phyloP scores from a whole-genome alignment of 2,329 filamentous ascomycete species.

The Talaromyces amestolkiae region DNA sequence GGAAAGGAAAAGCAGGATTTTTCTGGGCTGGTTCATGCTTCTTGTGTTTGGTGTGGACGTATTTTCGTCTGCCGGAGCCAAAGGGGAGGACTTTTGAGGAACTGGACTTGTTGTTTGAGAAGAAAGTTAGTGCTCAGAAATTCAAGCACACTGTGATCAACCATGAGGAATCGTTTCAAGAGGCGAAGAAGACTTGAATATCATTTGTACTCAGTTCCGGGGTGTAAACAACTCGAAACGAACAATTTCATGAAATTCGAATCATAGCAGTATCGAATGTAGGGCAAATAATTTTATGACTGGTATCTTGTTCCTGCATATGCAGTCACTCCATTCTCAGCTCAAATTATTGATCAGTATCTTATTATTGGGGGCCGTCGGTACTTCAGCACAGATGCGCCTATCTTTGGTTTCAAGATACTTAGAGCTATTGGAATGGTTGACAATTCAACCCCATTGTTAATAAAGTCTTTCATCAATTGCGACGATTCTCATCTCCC shows the following conservation, averaged over 20 bases:
- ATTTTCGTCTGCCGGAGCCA: slow-evolving; percentile 77
- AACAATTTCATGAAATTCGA: no score
- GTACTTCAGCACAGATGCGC: background rate
- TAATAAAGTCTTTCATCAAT: no score
- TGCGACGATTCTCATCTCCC: background rate
- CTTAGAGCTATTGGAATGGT: background rate
- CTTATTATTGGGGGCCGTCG: background rate
- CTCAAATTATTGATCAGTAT: background rate
- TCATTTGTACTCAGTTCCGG: background rate
- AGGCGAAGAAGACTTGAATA: background rate
- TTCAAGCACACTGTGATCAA: slow-evolving; percentile 61
- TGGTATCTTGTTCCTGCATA: background rate
- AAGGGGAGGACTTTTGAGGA: slow-evolving; percentile 78
- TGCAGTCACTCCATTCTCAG: background rate
- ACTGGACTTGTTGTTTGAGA: slow-evolving; percentile 79
- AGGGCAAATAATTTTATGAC: background rate
- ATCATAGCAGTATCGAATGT: background rate
- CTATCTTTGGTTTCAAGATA: background rate
- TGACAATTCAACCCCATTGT: background rate
- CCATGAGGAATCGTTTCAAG: slow-evolving; percentile 48
- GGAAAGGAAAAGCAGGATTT: slow-evolving; percentile 82
- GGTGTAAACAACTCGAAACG: background rate
- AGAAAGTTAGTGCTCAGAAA: slow-evolving; percentile 66
- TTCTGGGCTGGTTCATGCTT: slow-evolving; percentile 84
- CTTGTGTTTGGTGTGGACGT: slow-evolving; percentile 75